Conservation (phyloP, 768 basidiomycete species). For the Mycena galopus region DNA sequence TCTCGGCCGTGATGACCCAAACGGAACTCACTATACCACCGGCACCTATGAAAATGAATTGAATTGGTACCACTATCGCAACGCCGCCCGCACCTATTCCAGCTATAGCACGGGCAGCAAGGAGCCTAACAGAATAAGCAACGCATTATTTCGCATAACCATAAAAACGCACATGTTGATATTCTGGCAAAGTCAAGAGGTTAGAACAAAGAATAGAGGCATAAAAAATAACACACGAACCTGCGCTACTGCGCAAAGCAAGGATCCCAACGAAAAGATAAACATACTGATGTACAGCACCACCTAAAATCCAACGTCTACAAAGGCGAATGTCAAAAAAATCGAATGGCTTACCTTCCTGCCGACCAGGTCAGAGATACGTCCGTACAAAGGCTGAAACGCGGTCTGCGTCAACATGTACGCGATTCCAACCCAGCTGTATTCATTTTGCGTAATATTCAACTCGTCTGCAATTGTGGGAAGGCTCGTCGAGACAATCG, state of each 20-base stretch:
- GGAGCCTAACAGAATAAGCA: slow-evolving; percentile 43
- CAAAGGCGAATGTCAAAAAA: slow-evolving; percentile 3
- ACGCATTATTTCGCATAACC: neutral
- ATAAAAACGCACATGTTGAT: slow-evolving; percentile 43
- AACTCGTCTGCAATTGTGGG: slow-evolving; percentile 85
- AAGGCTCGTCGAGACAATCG: slow-evolving; percentile 85
- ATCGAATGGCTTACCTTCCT: slow-evolving; percentile 68
- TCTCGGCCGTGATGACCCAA: slow-evolving; percentile 89
- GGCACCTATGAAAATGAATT: no score
- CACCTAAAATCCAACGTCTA: slow-evolving; percentile 54
- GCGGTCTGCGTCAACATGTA: slow-evolving; percentile 92
- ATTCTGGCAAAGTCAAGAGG: slow-evolving; percentile 50
- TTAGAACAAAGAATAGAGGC: slow-evolving; percentile 36
- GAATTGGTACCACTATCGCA: no score
- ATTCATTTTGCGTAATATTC: slow-evolving; percentile 75
- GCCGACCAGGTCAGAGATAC: slow-evolving; percentile 83
- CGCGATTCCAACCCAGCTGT: slow-evolving; percentile 88
- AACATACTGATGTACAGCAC: slow-evolving; percentile 81
- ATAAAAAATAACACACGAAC: slow-evolving; percentile 52
- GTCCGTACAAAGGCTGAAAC: slow-evolving; percentile 86
- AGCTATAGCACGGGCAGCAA: slow-evolving; percentile 56
- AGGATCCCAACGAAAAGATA: slow-evolving; percentile 83
- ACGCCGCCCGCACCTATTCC: slow-evolving; percentile 93
- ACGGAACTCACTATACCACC: slow-evolving; percentile 89
- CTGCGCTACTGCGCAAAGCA: slow-evolving; percentile 81